A percentile compares a stretch with the other conserved stretches of the same genome.
These are phyloP conservation scores for Dryas octopetala DNA, from an alignment of 306 rosid genomes.

Conservation along the genomic window DNA sequence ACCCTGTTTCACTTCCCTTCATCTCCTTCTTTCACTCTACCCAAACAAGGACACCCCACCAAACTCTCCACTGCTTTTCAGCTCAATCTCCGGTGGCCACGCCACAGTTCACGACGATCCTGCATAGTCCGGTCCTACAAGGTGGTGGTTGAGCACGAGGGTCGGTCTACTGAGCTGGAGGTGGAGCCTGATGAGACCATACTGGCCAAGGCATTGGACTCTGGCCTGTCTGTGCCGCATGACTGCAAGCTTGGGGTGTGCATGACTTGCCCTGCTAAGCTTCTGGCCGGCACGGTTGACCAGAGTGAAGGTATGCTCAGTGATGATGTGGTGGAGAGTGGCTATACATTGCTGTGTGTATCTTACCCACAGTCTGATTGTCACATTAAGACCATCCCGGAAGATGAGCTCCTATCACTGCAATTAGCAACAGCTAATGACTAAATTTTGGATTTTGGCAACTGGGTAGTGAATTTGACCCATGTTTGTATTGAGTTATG, in stretches of 20 bases:
- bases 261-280: constrained; percentile 98
- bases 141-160: constrained; percentile 82
- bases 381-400: constrained; percentile 66
- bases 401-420: constrained; percentile 80
- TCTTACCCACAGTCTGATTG: constrained; percentile 87
- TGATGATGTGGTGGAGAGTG: constrained; percentile 91
- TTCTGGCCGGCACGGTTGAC: constrained; percentile 71
- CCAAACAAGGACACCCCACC: constrained; percentile 39
- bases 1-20: constrained; percentile 49
- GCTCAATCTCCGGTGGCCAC: constrained; percentile 30
- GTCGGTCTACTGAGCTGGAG: constrained; percentile 51
- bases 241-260: constrained; percentile 98
- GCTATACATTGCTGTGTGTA: constrained; percentile 68
- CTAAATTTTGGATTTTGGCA: constrained; percentile 31
- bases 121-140: constrained; percentile 53
- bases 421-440: constrained; percentile 95
- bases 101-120: constrained; percentile 23
- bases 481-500: constrained; percentile 17
- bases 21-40: constrained; percentile 38
- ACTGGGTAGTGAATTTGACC: not conserved
- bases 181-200: constrained; percentile 60
- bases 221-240: constrained; percentile 74
- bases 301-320: constrained; percentile 99
- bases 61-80: constrained; percentile 31
- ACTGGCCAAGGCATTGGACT: constrained; percentile 64